Base-by-base conservation (phyloP, 129 eudicot genomes). In the Flaveria sonorensis region DNA sequence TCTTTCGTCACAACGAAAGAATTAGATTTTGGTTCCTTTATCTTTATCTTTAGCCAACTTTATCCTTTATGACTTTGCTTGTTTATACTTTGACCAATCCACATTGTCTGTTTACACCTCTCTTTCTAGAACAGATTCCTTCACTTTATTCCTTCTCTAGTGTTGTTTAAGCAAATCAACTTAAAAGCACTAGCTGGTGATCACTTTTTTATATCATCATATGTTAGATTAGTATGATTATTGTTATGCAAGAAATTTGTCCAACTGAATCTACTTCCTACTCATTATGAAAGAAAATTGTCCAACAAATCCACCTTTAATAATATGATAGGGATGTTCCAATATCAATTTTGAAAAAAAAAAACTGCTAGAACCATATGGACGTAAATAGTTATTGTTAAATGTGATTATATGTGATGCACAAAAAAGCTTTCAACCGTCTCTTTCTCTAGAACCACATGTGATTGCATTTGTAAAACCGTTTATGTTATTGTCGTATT, bases 51-150 rank as follows among this genome's bases (percentile, higher is more conserved):
- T 77, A 32, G 43, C 47, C 36, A 82, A 65, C 83, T 82, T 82
- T 82, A 72, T 77, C 86, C 75, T 77, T 82, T 73, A 81, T 81
- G 84, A 81, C 80, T 74, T 81, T 81, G 66, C 65, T 81, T 59
- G 75, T 62, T 81, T 48, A 68, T 55, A 81, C 65, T 81, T 81
- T 67, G 80, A 81, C 84, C 80, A 81, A 47, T 46, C 42, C 62
- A 74, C 84, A 81, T 57, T 74, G 71, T 81, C 80, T 81, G 32
- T 74, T 80, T 66, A 57, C 75, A 57, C 75, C 75, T 68, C 59
- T 55, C 52, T 80, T 74, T 71, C 83, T 79, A 71, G 66, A 60
- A 61, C 56, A 42, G 66, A 79, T 79, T 79, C 83, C 83, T 50
- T 67, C 75, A 43, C 80, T 81, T 74, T 81, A 81, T 80, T 73